phyloP scores from a whole-genome alignment of 2,329 filamentous ascomycete genomes.

The Fusarium phyllophilum region DNA sequence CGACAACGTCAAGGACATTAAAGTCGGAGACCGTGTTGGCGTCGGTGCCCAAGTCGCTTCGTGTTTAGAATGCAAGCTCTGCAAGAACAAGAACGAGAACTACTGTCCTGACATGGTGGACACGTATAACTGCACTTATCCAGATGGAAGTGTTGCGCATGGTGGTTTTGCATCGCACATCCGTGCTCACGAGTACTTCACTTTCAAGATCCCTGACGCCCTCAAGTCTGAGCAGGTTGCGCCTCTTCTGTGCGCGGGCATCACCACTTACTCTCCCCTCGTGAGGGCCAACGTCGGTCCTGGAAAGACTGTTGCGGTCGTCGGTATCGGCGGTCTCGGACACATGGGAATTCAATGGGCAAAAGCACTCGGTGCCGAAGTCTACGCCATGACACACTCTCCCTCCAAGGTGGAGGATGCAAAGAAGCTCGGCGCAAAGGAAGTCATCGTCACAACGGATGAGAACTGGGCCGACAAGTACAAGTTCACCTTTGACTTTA shows the following conservation, averaged over 20 bases:
- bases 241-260: constrained; percentile 81
- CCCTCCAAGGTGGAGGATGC: constrained; percentile 68
- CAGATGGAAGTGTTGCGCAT: constrained; percentile 69
- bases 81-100: constrained; percentile 63
- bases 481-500: constrained; percentile 60
- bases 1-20: constrained; percentile 60
- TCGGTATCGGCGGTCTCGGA: constrained; percentile 77
- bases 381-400: constrained; percentile 71
- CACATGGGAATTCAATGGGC: constrained; percentile 79
- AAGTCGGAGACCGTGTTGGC: constrained; percentile 70
- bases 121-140: constrained; percentile 68
- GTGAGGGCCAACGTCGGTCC: constrained; percentile 73
- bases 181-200: constrained; percentile 66
- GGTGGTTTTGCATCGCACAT: constrained; percentile 69
- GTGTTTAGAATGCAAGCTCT: constrained; percentile 52
- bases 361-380: constrained; percentile 74
- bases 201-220: constrained; percentile 66
- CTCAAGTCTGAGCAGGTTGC: constrained; percentile 62
- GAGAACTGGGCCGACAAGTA: constrained; percentile 68
- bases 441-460: constrained; percentile 57
- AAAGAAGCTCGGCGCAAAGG: constrained; percentile 70
- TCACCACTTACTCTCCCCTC: constrained; percentile 78
- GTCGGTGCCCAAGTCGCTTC: constrained; percentile 39
- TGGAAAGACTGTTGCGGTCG: constrained; percentile 75
- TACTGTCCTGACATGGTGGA: constrained; percentile 67